Evolutionary conservation across 176 grass and related monocot genomes (phyloP), one percentile per base, ranked within the genome.

Genomic region (Saccharum officinarum): DNA sequence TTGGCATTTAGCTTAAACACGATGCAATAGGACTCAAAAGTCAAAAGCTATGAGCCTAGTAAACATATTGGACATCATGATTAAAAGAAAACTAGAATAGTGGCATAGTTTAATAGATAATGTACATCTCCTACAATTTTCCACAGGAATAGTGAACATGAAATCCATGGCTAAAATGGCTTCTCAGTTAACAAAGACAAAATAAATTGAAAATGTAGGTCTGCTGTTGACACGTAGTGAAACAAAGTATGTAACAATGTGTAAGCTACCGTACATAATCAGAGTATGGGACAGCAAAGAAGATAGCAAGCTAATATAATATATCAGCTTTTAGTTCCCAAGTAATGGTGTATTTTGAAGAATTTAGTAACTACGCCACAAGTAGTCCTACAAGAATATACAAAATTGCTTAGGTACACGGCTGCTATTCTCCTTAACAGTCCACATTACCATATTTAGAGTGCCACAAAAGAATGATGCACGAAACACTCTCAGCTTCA

Each of bases 251-350:
- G 20, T 39, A 17, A 42, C 10, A 26, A 82, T 72, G 38, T 62
- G n/a, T 54, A 71, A 61, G 16, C 47, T 73, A 45, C 15, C 60
- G 25, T 62, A 62, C 14, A 5, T 61, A 44, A 62, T 8, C 45
- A 3, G 49, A 52, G 49, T 52, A 52, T 52, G 5, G 47, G 14
- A 28, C n/a, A 22, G 13, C 13, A 81, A 17, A 52, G 47, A 38
- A 71, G 34, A 81, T 49, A 10, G 18, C 44, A 71, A 39, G 46
- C 20, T 47, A 38, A 73, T 44, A 55, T 45, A 36, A 72, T 46
- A 59, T 55, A 47, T 65, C 28, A 77, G 46, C 34, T 85, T 85
- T 10, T 6, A 85, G 37, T 42, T 69, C 36, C 17, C 18, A 71
- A 71, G 4, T 36, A 61, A 69, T 12, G 10, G 37, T 46, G 52